These are phyloP conservation scores for Elaeis oleifera DNA, from an alignment of 202 grass and related monocot genomes.

Conservation along the genomic window DNA sequence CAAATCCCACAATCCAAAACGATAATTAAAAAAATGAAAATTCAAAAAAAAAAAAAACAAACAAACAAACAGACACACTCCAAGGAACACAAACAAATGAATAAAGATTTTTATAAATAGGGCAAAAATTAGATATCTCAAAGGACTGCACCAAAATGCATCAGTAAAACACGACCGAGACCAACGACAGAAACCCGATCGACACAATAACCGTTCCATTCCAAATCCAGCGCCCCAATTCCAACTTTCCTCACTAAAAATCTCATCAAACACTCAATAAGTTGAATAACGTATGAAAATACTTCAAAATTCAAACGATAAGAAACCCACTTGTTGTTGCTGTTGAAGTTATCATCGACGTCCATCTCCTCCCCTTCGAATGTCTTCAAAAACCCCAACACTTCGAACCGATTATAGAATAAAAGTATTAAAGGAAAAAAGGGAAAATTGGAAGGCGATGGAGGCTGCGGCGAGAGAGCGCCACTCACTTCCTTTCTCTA, in stretches of 20 bases:
- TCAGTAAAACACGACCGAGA: no score
- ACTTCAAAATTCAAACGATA: neutral
- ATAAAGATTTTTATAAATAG: no score
- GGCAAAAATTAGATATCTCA: no score
- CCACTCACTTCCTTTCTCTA: neutral
- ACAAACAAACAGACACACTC: no score
- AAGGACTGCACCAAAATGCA: no score
- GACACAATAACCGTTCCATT: neutral
- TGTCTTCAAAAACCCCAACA: neutral
- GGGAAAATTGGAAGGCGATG: neutral
- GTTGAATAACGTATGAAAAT: neutral
- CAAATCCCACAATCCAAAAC: no score
- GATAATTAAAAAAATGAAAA: no score
- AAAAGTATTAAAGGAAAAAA: neutral
- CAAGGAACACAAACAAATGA: no score
- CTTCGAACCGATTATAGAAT: neutral
- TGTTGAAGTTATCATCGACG: neutral
- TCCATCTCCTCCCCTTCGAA: neutral
- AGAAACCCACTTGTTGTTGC: conserved; percentile 9
- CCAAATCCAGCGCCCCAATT: neutral
- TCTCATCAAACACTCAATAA: conserved; percentile 1
- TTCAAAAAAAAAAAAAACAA: no score
- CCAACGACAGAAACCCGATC: no score
- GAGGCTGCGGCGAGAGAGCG: neutral
- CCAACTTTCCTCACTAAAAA: neutral